Percentiles rank a stretch among this genome's conserved stretches.
Conservation (phyloP, 805 yeast genomes). For the Suhomyces sp. region DNA sequence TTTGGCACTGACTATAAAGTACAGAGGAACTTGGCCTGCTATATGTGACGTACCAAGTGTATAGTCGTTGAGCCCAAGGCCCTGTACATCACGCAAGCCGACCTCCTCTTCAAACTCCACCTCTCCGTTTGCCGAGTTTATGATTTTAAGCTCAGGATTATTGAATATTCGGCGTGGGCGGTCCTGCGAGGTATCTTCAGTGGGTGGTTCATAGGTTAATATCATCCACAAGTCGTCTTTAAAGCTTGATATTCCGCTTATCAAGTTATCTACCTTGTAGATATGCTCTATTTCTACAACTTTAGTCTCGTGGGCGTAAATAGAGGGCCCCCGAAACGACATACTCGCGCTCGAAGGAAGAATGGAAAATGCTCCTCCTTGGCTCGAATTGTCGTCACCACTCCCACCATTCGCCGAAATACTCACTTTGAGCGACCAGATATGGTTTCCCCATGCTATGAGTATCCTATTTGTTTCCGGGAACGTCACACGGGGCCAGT, state of each 20-base stretch:
- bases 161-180: constrained; percentile 21
- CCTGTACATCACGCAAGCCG: constrained; percentile 52
- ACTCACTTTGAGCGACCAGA: constrained; percentile 64
- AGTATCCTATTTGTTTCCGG: constrained; percentile 64
- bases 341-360: constrained; percentile 56
- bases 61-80: constrained; percentile 77
- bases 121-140: constrained; percentile 63
- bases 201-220: constrained; percentile 48
- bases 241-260: constrained; percentile 78
- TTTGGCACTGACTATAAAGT: constrained; percentile 71
- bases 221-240: constrained; percentile 68
- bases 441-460: constrained; percentile 78
- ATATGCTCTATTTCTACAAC: constrained; percentile 46
- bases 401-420: constrained; percentile 4
- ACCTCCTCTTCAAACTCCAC: constrained; percentile 80
- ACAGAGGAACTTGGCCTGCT: constrained; percentile 41
- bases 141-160: constrained; percentile 73
- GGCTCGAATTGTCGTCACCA: background rate
- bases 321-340: constrained; percentile 41
- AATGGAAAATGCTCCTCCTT: constrained; percentile 16
- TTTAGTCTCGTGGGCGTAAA: constrained; percentile 35
- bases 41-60: constrained; percentile 52
- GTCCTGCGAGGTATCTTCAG: constrained; percentile 9
- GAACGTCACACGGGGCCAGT: constrained; percentile 73
- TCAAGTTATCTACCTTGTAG: constrained; percentile 47